phyloP scores from a whole-genome alignment of 345 rosid species.

The Odontarrhena argentea region DNA sequence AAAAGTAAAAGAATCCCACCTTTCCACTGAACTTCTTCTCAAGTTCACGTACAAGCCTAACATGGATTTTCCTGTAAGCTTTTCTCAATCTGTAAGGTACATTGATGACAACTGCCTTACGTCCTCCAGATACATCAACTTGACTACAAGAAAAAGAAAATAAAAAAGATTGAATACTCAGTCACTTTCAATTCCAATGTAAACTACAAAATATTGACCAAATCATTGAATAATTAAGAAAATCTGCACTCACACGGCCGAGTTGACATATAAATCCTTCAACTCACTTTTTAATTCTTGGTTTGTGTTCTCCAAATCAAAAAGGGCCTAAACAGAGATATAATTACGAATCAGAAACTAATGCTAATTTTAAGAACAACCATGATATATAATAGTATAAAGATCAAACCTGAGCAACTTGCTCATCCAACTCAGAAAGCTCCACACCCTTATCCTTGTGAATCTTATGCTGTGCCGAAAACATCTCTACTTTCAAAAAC shows the following conservation, averaged over 20 bases:
- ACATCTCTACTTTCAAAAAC: constrained; percentile 54
- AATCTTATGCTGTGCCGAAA: constrained; percentile 70
- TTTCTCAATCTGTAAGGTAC: constrained; percentile 84
- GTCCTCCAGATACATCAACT: constrained; percentile 73
- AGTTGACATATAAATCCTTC: constrained; percentile 79
- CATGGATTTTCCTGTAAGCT: constrained; percentile 73
- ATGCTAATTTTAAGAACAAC: too few relatives aligned
- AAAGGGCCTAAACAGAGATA: constrained; percentile 53
- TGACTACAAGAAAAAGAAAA: constrained; percentile 47
- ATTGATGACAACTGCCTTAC: constrained; percentile 76
- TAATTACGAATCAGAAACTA: too few relatives aligned
- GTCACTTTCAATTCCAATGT: neutral
- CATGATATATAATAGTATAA: neutral
- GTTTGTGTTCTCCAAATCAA: constrained; percentile 81
- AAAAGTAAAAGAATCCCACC: constrained; percentile 48
- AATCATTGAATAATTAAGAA: neutral
- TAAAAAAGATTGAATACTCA: neutral
- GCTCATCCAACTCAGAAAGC: constrained; percentile 80
- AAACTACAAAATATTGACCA: neutral
- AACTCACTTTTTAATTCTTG: constrained; percentile 82
- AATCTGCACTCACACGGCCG: constrained; percentile 60
- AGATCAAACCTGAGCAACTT: constrained; percentile 70
- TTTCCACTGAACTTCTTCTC: constrained; percentile 91
- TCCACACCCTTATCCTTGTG: constrained; percentile 80
- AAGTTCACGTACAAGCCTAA: constrained; percentile 83